phyloP scores from a whole-genome alignment of 2,329 filamentous ascomycete genomes.

The Dactylellina parvicollis region DNA sequence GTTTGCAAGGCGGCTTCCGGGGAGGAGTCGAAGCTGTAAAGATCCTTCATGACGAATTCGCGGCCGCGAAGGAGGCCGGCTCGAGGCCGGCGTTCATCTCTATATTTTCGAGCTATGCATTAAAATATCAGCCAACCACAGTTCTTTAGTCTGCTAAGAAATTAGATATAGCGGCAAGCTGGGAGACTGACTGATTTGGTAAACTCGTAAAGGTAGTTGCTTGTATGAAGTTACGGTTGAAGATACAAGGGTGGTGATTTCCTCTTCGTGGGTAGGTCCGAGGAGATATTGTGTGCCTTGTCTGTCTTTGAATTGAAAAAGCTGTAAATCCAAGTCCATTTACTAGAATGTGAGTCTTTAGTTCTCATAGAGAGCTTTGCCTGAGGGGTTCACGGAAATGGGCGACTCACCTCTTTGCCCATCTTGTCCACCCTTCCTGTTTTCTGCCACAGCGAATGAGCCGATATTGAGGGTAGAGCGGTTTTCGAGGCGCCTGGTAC shows the following conservation, averaged over 20 bases:
- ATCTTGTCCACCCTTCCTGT: conserved; percentile 82
- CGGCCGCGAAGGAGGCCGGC: conserved; percentile 86
- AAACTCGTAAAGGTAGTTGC: conserved; percentile 83
- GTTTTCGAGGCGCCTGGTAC: conserved; percentile 77
- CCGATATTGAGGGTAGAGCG: conserved; percentile 84
- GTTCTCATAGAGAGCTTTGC: conserved; percentile 30
- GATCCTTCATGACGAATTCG: conserved; percentile 97
- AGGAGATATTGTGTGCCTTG: conserved; percentile 79
- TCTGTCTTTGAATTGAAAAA: conserved; percentile 83
- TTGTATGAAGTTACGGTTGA: conserved; percentile 82
- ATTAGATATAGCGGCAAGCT: too few species aligned
- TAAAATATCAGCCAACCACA: background rate
- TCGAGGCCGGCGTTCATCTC: conserved; percentile 88
- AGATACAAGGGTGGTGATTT: conserved; percentile 84
- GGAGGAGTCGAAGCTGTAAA: conserved; percentile 90
- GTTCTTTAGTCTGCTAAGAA: too few species aligned
- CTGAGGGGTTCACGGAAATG: conserved; percentile 9
- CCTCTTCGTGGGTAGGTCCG: conserved; percentile 94
- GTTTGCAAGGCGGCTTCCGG: conserved; percentile 76
- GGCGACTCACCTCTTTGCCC: conserved; percentile 72
- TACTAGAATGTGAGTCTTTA: conserved; percentile 55
- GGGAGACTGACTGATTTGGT: conserved; percentile 77
- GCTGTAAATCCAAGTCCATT: conserved; percentile 63
- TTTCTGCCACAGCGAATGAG: conserved; percentile 81
- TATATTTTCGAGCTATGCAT: conserved; percentile 78